These are phyloP conservation scores for Fusarium fracticaudum DNA, from an alignment of 2,329 filamentous ascomycete genomes.

Conservation along the genomic window DNA sequence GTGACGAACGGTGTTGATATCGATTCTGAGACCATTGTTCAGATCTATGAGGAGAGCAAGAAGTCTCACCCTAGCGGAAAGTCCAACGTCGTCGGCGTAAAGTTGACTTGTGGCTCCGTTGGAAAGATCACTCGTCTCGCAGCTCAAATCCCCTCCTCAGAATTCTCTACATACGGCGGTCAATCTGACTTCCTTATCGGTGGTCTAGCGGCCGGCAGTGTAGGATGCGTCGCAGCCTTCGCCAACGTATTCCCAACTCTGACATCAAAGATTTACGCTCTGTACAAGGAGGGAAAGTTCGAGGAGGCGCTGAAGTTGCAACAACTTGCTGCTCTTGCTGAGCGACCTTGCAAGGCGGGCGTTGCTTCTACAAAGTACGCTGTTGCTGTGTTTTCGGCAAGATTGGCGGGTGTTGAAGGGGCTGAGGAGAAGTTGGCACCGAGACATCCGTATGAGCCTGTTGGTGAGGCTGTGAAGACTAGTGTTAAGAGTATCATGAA, in stretches of 20 bases:
- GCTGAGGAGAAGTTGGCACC: conserved; percentile 68
- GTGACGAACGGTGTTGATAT: conserved; percentile 76
- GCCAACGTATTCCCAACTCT: conserved; percentile 70
- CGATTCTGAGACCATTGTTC: conserved; percentile 67
- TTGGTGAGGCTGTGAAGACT: conserved; percentile 55
- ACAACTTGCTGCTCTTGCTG: conserved; percentile 69
- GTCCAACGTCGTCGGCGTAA: conserved; percentile 73
- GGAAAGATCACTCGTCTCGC: conserved; percentile 74
- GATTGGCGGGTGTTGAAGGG: conserved; percentile 66
- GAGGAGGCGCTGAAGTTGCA: conserved; percentile 70
- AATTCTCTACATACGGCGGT: conserved; percentile 76
- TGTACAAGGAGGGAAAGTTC: conserved; percentile 67
- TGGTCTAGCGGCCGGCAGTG: conserved; percentile 65
- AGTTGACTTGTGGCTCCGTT: conserved; percentile 77
- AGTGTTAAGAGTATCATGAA: conserved; percentile 46
- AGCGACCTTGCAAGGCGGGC: conserved; percentile 72
- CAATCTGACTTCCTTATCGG: conserved; percentile 77
- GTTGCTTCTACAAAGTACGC: conserved; percentile 77
- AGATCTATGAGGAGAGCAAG: conserved; percentile 38
- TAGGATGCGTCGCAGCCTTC: conserved; percentile 70
- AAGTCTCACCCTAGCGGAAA: conserved; percentile 28
- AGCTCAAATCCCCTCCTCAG: conserved; percentile 57
- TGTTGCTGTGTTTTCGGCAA: conserved; percentile 67
- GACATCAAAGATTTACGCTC: conserved; percentile 65
- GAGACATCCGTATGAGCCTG: conserved; percentile 68